Conservation (phyloP, 2,329 filamentous ascomycete genomes). For the Ilyonectria robusta region DNA sequence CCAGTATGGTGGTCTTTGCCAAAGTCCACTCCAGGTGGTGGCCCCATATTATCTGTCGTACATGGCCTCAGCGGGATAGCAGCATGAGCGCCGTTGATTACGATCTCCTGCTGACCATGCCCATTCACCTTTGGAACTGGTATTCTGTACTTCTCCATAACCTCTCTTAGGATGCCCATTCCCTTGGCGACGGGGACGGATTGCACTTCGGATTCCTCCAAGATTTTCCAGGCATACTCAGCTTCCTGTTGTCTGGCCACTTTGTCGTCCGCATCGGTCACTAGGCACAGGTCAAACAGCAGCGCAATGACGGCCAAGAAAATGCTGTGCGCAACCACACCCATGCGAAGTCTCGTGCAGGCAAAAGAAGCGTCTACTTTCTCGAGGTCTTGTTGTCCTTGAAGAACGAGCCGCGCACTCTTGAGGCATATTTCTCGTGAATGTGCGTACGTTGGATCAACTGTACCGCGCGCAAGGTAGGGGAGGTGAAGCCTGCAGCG, state of each 20-base stretch:
- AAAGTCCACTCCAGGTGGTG: neutral
- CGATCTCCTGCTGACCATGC: neutral
- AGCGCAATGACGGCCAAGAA: slow-evolving; percentile 54
- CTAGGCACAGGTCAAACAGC: slow-evolving; percentile 52
- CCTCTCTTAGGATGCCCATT: slow-evolving; percentile 48
- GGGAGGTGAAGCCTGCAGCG: slow-evolving; percentile 55
- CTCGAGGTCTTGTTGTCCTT: slow-evolving; percentile 48
- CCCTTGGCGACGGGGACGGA: slow-evolving; percentile 48
- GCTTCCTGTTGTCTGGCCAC: slow-evolving; percentile 45
- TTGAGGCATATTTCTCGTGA: slow-evolving; percentile 51
- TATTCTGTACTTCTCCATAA: slow-evolving; percentile 51
- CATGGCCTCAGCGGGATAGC: neutral
- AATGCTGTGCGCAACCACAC: slow-evolving; percentile 51
- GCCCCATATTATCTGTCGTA: neutral
- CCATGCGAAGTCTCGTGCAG: slow-evolving; percentile 47
- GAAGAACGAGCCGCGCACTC: slow-evolving; percentile 51
- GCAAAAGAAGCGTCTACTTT: slow-evolving; percentile 44
- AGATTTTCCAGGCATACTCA: slow-evolving; percentile 49
- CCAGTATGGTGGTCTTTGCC: slow-evolving; percentile 1
- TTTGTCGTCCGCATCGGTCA: slow-evolving; percentile 40
- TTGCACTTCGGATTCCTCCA: slow-evolving; percentile 49
- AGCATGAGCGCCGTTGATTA: neutral
- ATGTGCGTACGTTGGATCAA: slow-evolving; percentile 51
- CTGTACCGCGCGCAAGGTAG: slow-evolving; percentile 51
- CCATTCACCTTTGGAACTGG: slow-evolving; percentile 18